Percentiles rank a stretch among this genome's conserved stretches.
Evolutionary conservation across 1,284 basidiomycete species (phyloP).

Genomic region (Cutaneotrichosporon cavernicola): DNA sequence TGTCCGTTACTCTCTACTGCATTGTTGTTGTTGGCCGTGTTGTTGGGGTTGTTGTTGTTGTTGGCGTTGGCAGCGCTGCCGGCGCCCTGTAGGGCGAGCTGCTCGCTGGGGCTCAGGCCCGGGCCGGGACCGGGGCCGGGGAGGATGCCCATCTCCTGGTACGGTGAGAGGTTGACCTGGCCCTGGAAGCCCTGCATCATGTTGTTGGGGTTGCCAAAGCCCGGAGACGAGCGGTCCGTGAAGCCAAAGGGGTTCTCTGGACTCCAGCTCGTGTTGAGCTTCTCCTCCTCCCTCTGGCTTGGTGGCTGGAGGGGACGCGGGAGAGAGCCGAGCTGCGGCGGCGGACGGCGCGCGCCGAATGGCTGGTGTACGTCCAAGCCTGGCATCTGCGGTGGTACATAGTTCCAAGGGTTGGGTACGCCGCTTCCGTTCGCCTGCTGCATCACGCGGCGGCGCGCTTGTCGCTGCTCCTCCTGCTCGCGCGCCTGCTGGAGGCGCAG

Average conservation of each 20-base stretch:
- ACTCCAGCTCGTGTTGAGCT: slow-evolving; percentile 17
- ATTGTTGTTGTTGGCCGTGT: background rate
- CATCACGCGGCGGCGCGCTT: slow-evolving; percentile 25
- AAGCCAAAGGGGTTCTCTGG: slow-evolving; percentile 28
- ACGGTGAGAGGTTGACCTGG: slow-evolving; percentile 24
- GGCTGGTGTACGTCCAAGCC: slow-evolving; percentile 53
- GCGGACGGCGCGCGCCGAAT: slow-evolving; percentile 46
- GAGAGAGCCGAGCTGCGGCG: slow-evolving; percentile 38
- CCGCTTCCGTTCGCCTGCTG: slow-evolving; percentile 19
- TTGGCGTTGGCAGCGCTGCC: slow-evolving; percentile 8
- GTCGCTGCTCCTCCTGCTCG: slow-evolving; percentile 42
- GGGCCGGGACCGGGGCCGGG: slow-evolving; percentile 12
- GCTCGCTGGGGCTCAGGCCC: slow-evolving; percentile 8
- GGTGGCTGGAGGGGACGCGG: slow-evolving; percentile 50
- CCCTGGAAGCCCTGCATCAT: slow-evolving; percentile 16
- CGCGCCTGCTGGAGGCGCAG: slow-evolving; percentile 46
- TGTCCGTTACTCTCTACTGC: slow-evolving; percentile 1
- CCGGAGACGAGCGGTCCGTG: slow-evolving; percentile 18
- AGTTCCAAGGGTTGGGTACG: slow-evolving; percentile 46
- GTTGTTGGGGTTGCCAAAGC: slow-evolving; percentile 9
- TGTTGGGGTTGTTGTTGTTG: slow-evolving; percentile 1
- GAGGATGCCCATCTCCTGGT: slow-evolving; percentile 23
- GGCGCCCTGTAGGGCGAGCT: slow-evolving; percentile 16
- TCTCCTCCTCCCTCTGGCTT: slow-evolving; percentile 1
- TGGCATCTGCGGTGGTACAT: slow-evolving; percentile 51